Evolutionary conservation across 495 filamentous ascomycete species (phyloP).

Genomic region (Oidiodendron maius): DNA sequence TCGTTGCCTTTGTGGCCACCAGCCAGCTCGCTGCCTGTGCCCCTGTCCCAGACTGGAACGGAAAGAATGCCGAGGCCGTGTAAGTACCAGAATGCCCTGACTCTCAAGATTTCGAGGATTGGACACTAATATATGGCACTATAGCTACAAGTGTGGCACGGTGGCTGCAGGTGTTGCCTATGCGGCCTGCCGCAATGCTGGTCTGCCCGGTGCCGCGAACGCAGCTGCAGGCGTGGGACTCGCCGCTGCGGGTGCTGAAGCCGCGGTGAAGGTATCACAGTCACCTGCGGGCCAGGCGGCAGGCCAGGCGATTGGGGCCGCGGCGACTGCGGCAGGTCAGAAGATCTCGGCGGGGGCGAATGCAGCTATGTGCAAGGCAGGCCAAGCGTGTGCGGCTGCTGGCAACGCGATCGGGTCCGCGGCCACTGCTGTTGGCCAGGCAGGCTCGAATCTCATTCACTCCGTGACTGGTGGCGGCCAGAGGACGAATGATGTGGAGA

Average conservation of each 20-base stretch:
- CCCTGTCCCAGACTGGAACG: constrained; percentile 1
- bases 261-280: constrained; percentile 1
- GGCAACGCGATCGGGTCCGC: neutral
- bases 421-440: neutral
- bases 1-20: constrained; percentile 3
- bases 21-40: neutral
- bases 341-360: neutral
- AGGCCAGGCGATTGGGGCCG: no score
- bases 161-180: neutral
- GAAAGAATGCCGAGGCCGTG: neutral
- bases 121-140: neutral
- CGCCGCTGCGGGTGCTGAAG: neutral
- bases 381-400: neutral
- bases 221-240: neutral
- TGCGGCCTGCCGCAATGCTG: neutral
- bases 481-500: neutral
- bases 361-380: neutral
- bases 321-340: no score
- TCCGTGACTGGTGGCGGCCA: no score
- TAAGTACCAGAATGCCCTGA: no score
- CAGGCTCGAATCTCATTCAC: no score
- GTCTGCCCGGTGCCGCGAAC: neutral
- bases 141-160: constrained; percentile 1
- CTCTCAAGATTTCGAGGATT: neutral
- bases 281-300: neutral